phyloP scores from a whole-genome alignment of 495 filamentous ascomycete species.

The Daldinia concentrica region DNA sequence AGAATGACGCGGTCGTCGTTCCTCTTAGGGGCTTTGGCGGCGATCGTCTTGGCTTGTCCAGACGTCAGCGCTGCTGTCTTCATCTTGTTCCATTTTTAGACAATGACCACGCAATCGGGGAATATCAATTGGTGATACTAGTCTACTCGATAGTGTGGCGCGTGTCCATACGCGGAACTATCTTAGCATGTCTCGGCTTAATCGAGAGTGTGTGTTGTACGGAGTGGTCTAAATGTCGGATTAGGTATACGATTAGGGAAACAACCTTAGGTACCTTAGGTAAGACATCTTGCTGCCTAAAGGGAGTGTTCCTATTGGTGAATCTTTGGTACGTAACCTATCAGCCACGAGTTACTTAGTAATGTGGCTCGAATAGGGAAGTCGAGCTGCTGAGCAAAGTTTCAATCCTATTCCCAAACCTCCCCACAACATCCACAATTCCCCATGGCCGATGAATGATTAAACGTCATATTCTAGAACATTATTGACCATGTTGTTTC shows the following conservation, averaged over 20 bases:
- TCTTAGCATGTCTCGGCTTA: background rate
- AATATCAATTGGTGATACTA: background rate
- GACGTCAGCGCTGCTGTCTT: slow-evolving; percentile 37
- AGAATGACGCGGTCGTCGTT: slow-evolving; percentile 77
- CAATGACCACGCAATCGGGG: background rate
- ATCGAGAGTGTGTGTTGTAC: background rate
- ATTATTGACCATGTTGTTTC: slow-evolving; percentile 5
- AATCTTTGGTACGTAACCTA: background rate
- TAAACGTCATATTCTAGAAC: slow-evolving; percentile 11
- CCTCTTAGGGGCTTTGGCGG: slow-evolving; percentile 55
- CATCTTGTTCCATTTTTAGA: slow-evolving; percentile 48
- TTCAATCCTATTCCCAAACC: background rate
- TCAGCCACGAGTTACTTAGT: slow-evolving; percentile 10
- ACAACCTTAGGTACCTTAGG: background rate
- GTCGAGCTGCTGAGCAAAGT: background rate
- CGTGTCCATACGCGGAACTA: background rate
- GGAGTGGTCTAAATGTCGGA: background rate
- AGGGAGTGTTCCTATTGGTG: background rate
- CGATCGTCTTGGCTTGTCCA: slow-evolving; percentile 34
- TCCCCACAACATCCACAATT: slow-evolving; percentile 7
- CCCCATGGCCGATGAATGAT: background rate
- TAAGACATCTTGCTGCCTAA: background rate
- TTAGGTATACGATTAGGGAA: background rate
- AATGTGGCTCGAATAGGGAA: slow-evolving; percentile 16
- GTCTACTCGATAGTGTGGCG: background rate